Evolutionary conservation across 331 rosid species (phyloP).

Genomic region (Malus hybrid): DNA sequence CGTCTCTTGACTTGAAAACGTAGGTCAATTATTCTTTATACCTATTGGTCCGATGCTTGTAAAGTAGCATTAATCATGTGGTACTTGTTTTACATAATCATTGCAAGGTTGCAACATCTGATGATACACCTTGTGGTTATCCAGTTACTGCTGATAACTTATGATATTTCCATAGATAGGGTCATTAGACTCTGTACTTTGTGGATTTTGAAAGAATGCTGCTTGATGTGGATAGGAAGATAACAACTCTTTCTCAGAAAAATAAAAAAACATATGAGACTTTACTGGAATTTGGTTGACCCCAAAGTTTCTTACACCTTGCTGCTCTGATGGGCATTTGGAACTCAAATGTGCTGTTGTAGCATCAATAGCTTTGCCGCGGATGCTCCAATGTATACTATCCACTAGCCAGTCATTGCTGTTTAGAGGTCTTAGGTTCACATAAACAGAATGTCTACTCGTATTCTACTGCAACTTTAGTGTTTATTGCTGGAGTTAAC

Average conservation of each 20-base stretch:
- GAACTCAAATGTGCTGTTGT: not conserved
- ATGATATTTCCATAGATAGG: not conserved
- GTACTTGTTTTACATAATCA: not conserved
- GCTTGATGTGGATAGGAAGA: not conserved
- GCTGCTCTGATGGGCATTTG: not conserved
- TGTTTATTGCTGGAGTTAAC: not conserved
- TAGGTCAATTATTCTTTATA: slow-evolving; percentile 30
- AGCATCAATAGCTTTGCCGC: not conserved
- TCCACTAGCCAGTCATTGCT: not conserved
- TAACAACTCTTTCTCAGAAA: not conserved
- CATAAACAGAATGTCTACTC: not conserved
- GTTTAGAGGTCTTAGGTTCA: not conserved
- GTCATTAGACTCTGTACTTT: not conserved
- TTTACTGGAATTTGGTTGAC: not conserved
- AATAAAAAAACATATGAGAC: not conserved
- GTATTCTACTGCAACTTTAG: not conserved
- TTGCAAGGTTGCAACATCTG: not conserved
- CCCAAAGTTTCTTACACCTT: not conserved
- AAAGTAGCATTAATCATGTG: not conserved
- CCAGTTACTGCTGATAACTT: not conserved
- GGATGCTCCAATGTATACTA: not conserved
- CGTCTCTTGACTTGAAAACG: slow-evolving; percentile 91
- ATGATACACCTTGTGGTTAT: not conserved
- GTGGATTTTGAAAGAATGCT: not conserved
- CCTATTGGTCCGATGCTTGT: not conserved